These are phyloP conservation scores for Cryptococcus hybrid DNA, from an alignment of 1,284 basidiomycete species.

Conservation along the genomic window DNA sequence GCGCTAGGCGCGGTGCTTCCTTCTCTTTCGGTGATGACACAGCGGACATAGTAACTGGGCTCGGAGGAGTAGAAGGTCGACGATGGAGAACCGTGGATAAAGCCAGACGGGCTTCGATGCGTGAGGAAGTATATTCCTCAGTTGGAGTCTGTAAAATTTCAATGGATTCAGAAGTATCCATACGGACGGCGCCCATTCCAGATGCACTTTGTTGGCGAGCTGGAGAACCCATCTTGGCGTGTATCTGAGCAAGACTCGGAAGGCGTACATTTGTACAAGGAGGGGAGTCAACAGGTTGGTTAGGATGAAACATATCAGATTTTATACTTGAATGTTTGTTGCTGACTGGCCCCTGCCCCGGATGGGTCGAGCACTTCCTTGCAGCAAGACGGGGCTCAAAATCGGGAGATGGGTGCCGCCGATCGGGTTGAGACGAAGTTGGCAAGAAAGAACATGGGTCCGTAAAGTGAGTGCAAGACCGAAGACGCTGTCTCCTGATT, in stretches of 20 bases:
- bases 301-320: too few relatives aligned
- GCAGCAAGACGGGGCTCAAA: slow-evolving; percentile 38
- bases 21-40: slow-evolving; percentile 1
- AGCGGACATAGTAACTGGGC: slow-evolving; percentile 6
- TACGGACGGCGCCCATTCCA: slow-evolving; percentile 13
- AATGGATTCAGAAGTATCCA: slow-evolving; percentile 29
- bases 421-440: too few relatives aligned
- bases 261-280: slow-evolving; percentile 14
- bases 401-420: slow-evolving; percentile 26
- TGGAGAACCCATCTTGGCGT: slow-evolving; percentile 32
- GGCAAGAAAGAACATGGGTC: too few relatives aligned
- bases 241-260: slow-evolving; percentile 43
- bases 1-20: slow-evolving; percentile 6
- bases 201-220: slow-evolving; percentile 5
- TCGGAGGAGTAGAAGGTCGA: slow-evolving; percentile 21
- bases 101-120: slow-evolving; percentile 15
- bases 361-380: neutral
- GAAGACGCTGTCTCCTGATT: too few relatives aligned
- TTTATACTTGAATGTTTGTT: too few relatives aligned
- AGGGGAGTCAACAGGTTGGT: too few relatives aligned
- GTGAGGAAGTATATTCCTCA: slow-evolving; percentile 25
- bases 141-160: slow-evolving; percentile 38
- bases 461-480: too few relatives aligned
- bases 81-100: slow-evolving; percentile 16
- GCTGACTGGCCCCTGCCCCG: too few relatives aligned